These are phyloP conservation scores for Apiotrichum brassicae DNA, from an alignment of 1,284 basidiomycete genomes.

Conservation along the genomic window DNA sequence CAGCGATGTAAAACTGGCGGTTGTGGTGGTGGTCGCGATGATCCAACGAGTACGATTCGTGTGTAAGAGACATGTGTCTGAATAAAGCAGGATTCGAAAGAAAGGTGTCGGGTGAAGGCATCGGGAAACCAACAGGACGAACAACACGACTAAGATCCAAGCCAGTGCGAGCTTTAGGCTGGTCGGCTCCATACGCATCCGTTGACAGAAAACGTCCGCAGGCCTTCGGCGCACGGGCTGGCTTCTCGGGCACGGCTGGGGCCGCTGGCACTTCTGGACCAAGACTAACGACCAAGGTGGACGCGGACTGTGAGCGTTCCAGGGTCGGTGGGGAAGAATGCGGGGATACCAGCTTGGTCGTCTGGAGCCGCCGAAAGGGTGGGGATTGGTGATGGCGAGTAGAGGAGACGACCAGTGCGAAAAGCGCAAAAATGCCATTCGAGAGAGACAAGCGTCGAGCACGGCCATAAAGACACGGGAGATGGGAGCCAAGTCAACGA, in stretches of 20 bases:
- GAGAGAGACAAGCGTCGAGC: no score
- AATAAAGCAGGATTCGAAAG: background rate
- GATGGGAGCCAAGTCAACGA: no score
- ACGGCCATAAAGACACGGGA: no score
- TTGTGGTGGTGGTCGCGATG: background rate
- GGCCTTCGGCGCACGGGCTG: background rate
- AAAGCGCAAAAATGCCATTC: no score
- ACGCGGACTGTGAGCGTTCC: background rate
- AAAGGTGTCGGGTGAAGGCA: background rate
- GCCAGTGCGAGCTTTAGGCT: background rate
- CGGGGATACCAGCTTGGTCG: no score
- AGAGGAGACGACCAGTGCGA: no score
- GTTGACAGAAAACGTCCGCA: background rate
- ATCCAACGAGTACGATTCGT: background rate
- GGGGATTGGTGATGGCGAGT: no score
- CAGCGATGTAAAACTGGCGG: background rate
- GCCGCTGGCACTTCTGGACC: background rate
- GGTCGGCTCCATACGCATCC: no score
- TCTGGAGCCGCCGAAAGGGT: no score
- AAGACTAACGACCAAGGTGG: background rate
- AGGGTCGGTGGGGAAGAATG: background rate
- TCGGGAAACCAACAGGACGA: no score
- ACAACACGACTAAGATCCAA: background rate
- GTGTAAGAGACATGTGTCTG: background rate
- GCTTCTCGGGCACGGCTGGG: background rate